Conservation (phyloP, 371 early-diverging fungal species). For the Circinella umbellata region DNA sequence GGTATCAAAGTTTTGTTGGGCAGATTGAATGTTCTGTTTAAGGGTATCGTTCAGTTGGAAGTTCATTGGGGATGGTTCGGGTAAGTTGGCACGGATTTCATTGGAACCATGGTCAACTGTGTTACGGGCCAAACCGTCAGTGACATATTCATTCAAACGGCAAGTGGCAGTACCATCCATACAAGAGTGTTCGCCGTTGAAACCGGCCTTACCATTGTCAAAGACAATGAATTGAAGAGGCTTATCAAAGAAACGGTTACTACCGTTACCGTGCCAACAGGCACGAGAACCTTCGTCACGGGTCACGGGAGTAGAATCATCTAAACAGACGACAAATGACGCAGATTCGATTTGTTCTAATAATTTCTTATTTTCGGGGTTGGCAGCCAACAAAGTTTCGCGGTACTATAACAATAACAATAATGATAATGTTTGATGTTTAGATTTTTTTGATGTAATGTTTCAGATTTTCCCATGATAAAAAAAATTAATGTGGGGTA, state of each 20-base stretch:
- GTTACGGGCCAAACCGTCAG: slow-evolving; percentile 48
- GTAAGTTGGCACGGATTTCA: slow-evolving; percentile 55
- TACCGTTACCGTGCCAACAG: slow-evolving; percentile 94
- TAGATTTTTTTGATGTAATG: not conserved
- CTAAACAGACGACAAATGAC: slow-evolving; percentile 87
- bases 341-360: slow-evolving; percentile 85
- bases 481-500: slow-evolving; percentile 3
- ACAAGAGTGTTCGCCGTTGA: slow-evolving; percentile 95
- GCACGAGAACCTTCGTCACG: slow-evolving; percentile 80
- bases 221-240: slow-evolving; percentile 91
- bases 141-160: slow-evolving; percentile 76
- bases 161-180: slow-evolving; percentile 96
- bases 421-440: not conserved
- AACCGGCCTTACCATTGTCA: slow-evolving; percentile 96
- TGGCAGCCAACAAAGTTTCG: slow-evolving; percentile 64
- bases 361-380: slow-evolving; percentile 71
- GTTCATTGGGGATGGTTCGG: slow-evolving; percentile 67
- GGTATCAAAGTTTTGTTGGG: slow-evolving; percentile 73
- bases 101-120: slow-evolving; percentile 69
- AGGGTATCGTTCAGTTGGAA: slow-evolving; percentile 70
- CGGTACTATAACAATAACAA: slow-evolving; percentile 43
- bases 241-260: slow-evolving; percentile 95
- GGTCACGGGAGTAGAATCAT: slow-evolving; percentile 81
- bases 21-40: slow-evolving; percentile 58
- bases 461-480: slow-evolving; percentile 10